A percentile compares a stretch with the other conserved stretches of the same genome.
Conservation (phyloP, 768 basidiomycete genomes). For the Sutorius australiensis region DNA sequence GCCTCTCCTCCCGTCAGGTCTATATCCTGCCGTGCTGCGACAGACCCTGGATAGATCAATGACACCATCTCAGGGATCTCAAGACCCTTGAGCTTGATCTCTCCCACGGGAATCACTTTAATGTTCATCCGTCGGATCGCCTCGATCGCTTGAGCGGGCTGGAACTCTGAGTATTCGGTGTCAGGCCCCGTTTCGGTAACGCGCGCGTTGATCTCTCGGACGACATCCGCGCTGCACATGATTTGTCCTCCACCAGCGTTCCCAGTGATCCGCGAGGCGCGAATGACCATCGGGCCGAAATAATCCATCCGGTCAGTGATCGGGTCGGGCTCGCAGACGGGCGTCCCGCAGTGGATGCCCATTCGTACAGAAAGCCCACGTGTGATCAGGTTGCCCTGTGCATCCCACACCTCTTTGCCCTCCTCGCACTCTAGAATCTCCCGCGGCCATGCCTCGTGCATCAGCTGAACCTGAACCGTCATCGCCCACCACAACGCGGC, state of each 20-base stretch:
- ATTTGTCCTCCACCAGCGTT: slow-evolving; percentile 91
- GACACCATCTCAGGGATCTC: slow-evolving; percentile 88
- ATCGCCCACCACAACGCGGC: slow-evolving; percentile 89
- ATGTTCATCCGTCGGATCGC: slow-evolving; percentile 73
- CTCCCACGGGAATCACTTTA: slow-evolving; percentile 72
- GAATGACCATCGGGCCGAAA: slow-evolving; percentile 94
- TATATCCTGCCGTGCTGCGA: slow-evolving; percentile 68
- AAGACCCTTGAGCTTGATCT: slow-evolving; percentile 90
- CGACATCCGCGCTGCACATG: slow-evolving; percentile 83
- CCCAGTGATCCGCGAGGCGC: slow-evolving; percentile 79
- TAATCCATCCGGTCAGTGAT: slow-evolving; percentile 97
- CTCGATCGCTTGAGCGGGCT: slow-evolving; percentile 61
- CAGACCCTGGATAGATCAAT: slow-evolving; percentile 71
- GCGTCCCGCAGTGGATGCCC: slow-evolving; percentile 93
- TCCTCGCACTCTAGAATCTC: slow-evolving; percentile 93
- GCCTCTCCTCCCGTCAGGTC: slow-evolving; percentile 63
- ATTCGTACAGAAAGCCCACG: slow-evolving; percentile 93
- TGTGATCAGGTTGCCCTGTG: slow-evolving; percentile 63
- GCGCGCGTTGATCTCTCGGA: slow-evolving; percentile 71
- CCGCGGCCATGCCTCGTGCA: slow-evolving; percentile 84
- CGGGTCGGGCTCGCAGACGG: slow-evolving; percentile 87
- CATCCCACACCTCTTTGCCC: slow-evolving; percentile 73
- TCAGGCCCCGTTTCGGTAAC: slow-evolving; percentile 52
- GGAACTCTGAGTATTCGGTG: slow-evolving; percentile 57
- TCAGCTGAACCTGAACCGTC: slow-evolving; percentile 76